Conservation (phyloP, 306 rosid species). For the Chamaecrista fasciculata region DNA sequence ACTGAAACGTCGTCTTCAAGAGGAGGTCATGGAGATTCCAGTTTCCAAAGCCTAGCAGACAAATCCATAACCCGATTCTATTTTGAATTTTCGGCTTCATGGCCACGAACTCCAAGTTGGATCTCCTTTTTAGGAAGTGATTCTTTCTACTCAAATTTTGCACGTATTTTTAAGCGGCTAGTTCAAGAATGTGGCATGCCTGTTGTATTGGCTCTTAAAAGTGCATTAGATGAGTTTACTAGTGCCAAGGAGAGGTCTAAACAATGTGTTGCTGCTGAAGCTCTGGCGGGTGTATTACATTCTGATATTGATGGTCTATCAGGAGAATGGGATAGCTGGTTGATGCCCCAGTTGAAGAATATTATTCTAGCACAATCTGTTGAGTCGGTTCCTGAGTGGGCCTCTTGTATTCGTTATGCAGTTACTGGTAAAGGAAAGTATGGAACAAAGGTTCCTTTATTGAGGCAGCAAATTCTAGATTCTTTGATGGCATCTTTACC, state of each 20-base stretch:
- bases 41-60: conserved; percentile 96
- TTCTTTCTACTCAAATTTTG: conserved; percentile 84
- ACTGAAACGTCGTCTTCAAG: conserved; percentile 69
- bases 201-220: conserved; percentile 64
- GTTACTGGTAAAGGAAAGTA: conserved; percentile 95
- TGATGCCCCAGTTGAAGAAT: conserved; percentile 79
- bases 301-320: conserved; percentile 84
- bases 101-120: conserved; percentile 99
- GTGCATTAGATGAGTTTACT: conserved; percentile 77
- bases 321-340: conserved; percentile 89
- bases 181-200: conserved; percentile 97
- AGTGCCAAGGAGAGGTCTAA: conserved; percentile 95
- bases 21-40: conserved; percentile 73
- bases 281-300: conserved; percentile 90
- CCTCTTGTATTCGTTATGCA: conserved; percentile 91
- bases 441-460: conserved; percentile 85
- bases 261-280: conserved; percentile 99
- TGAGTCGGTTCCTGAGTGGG: conserved; percentile 97
- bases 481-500: conserved; percentile 77
- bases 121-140: conserved; percentile 80
- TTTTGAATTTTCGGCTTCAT: conserved; percentile 92
- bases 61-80: conserved; percentile 91
- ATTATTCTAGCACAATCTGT: conserved; percentile 82
- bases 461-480: conserved; percentile 88
- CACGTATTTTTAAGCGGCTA: conserved; percentile 89